A percentile compares a stretch with the other conserved stretches of the same genome.
Conservation (phyloP, 768 basidiomycete species). For the Clavulina sp. region DNA sequence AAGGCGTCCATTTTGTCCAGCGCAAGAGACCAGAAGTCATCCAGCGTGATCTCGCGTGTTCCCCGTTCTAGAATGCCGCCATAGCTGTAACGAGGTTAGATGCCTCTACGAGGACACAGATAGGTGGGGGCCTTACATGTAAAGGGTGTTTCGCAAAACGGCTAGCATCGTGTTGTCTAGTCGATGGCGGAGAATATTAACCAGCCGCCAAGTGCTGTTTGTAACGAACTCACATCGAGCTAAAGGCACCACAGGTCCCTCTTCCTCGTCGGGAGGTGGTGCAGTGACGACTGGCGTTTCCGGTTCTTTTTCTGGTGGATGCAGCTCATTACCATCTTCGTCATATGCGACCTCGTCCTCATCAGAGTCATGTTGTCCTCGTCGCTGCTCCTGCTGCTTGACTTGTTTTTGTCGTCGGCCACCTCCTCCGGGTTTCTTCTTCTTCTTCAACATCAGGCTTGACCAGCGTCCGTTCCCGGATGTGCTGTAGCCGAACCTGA, state of each 20-base stretch:
- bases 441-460: conserved; percentile 45
- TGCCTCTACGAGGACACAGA: not conserved
- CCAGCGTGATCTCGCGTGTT: conserved; percentile 69
- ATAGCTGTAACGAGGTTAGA: conserved; percentile 31
- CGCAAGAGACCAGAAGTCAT: conserved; percentile 68
- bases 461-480: conserved; percentile 62
- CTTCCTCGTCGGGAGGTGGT: conserved; percentile 15
- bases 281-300: not conserved
- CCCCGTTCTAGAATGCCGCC: conserved; percentile 80
- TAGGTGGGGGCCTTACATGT: conserved; percentile 38
- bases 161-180: conserved; percentile 84
- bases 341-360: conserved; percentile 10
- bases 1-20: conserved; percentile 76
- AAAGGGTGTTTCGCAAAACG: conserved; percentile 66
- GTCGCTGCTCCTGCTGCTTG: not conserved
- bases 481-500: conserved; percentile 63
- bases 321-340: not conserved
- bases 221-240: not conserved
- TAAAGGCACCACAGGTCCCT: conserved; percentile 44
- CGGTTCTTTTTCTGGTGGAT: not conserved
- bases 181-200: too few relatives aligned
- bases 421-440: conserved; percentile 28
- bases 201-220: not conserved
- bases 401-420: conserved; percentile 9
- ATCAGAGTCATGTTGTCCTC: conserved; percentile 11